phyloP scores from a whole-genome alignment of 2,329 filamentous ascomycete genomes.

The Spiromastix sp. region DNA sequence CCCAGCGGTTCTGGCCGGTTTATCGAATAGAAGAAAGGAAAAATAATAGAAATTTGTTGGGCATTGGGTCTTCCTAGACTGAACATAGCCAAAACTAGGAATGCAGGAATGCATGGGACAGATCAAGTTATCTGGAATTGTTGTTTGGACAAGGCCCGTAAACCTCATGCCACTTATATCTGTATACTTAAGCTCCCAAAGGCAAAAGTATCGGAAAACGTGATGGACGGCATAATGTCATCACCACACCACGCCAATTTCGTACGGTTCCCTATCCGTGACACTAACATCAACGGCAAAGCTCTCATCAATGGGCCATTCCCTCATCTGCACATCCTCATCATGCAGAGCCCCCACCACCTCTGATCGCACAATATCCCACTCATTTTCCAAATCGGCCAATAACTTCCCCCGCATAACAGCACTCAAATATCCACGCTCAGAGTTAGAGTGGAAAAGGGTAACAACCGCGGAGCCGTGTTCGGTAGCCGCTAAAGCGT shows the following conservation, averaged over 20 bases:
- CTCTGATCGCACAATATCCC: constrained; percentile 38
- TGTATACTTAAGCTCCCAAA: too few species aligned
- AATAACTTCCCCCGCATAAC: constrained; percentile 59
- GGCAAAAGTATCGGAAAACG: too few species aligned
- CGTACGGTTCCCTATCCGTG: constrained; percentile 78
- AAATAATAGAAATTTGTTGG: too few species aligned
- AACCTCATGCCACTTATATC: too few species aligned
- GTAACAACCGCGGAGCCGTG: constrained; percentile 71
- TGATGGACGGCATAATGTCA: too few species aligned
- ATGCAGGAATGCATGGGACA: too few species aligned
- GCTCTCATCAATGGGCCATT: constrained; percentile 42
- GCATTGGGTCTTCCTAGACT: too few species aligned
- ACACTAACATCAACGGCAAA: constrained; percentile 65
- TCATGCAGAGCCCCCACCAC: constrained; percentile 22
- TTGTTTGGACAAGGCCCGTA: too few species aligned
- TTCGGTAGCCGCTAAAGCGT: constrained; percentile 77
- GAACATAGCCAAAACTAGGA: too few species aligned
- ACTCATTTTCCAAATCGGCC: constrained; percentile 46
- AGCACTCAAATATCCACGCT: constrained; percentile 67
- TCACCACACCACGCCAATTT: constrained; percentile 48
- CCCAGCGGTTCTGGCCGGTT: too few species aligned
- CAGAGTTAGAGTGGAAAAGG: constrained; percentile 88
- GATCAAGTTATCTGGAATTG: too few species aligned
- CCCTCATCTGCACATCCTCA: constrained; percentile 29
- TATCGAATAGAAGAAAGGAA: too few species aligned